Evolutionary conservation across 2,329 filamentous ascomycete species (phyloP).

Genomic region (Cordyceps fumosorosea): DNA sequence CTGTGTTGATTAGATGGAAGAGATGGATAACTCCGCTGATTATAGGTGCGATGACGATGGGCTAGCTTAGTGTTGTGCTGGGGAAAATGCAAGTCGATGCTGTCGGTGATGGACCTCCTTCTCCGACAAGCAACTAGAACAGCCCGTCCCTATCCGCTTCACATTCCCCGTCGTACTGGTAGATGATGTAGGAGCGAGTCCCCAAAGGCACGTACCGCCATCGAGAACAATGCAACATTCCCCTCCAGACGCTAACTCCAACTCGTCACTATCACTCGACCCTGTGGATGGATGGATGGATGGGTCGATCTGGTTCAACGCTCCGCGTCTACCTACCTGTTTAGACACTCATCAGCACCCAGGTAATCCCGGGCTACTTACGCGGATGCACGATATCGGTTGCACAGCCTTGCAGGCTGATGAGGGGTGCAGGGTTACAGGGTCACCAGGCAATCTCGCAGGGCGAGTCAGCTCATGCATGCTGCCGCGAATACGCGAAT

Average conservation of each 20-base stretch:
- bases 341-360: background rate
- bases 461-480: conserved; percentile 1
- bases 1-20: background rate
- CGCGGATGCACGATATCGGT: background rate
- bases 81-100: background rate
- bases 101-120: background rate
- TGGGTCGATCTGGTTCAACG: background rate
- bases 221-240: background rate
- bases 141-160: no score
- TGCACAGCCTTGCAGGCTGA: background rate
- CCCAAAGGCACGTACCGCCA: background rate
- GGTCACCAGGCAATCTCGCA: background rate
- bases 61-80: background rate
- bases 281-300: background rate
- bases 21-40: background rate
- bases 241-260: background rate
- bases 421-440: background rate
- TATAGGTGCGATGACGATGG: background rate
- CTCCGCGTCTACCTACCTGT: background rate
- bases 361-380: background rate
- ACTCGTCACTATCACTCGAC: background rate
- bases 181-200: background rate
- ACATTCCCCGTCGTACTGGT: no score
- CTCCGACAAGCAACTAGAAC: background rate
- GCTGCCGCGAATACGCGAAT: background rate